These are phyloP conservation scores for Corylus americana DNA, from an alignment of 306 rosid species.

Conservation along the genomic window DNA sequence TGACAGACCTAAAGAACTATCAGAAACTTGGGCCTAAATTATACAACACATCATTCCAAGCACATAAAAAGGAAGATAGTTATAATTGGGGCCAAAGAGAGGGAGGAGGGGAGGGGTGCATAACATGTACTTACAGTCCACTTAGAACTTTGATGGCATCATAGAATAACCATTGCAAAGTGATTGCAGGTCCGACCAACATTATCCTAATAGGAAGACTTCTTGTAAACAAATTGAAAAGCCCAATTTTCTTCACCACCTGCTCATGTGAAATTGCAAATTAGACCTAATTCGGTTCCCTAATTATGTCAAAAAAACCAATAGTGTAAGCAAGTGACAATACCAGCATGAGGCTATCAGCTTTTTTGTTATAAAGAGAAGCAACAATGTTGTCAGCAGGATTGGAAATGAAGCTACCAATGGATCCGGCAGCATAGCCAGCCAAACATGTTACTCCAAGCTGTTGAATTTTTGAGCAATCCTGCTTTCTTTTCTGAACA, in stretches of 20 bases:
- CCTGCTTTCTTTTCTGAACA: constrained; percentile 52
- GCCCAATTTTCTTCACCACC: constrained; percentile 15
- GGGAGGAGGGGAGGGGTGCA: background rate
- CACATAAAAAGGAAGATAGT: background rate
- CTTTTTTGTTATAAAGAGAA: constrained; percentile 58
- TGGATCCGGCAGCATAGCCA: constrained; percentile 64
- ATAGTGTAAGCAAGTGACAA: background rate
- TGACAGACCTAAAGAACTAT: background rate
- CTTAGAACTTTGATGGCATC: constrained; percentile 13
- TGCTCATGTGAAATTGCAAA: background rate
- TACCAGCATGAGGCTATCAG: constrained; percentile 58
- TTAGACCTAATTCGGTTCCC: background rate
- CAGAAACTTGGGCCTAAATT: background rate
- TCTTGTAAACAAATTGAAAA: constrained; percentile 8
- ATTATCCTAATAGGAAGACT: constrained; percentile 17
- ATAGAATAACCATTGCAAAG: constrained; percentile 18
- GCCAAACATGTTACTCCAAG: constrained; percentile 65
- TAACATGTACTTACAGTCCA: constrained; percentile 4
- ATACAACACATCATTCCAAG: background rate
- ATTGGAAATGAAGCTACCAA: constrained; percentile 60
- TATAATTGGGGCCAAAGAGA: background rate
- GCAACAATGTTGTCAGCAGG: constrained; percentile 64
- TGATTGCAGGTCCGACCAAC: constrained; percentile 14
- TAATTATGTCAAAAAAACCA: background rate
- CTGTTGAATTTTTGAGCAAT: constrained; percentile 54